Base-by-base conservation (phyloP, 768 basidiomycete genomes). In the Sistotremastrum niveocremeum region DNA sequence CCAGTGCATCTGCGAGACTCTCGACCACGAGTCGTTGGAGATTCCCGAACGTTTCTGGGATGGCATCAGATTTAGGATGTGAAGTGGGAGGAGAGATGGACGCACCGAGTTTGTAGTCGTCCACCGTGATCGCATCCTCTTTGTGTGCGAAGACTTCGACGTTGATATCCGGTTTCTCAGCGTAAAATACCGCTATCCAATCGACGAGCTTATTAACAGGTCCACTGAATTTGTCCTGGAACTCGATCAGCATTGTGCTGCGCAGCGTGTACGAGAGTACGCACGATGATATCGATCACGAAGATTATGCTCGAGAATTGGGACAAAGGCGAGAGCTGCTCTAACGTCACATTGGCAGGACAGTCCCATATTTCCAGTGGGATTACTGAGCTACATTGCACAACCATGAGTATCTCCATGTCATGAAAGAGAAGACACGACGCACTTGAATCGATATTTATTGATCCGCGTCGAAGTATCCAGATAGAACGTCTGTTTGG, bases 61-160 rank as follows among this genome's bases (percentile, higher is more conserved):
- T 7, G 34, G 38, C 7, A 43, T 42, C 41, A 37, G n/a, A 37
- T 42, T 51, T 32, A 49, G 28, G n/a, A 37, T 29, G 31, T 28
- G 50, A 43, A 20, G 45, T 30, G 35, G 34, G 7, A 29, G 20
- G 3, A 36, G 44, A 41, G 42, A 48, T n/a, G n/a, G n/a, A n/a
- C 76, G 28, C 54, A 89, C 88, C 88, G 46, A 84, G 77, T 60
- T 89, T 84, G 59, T 94, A 91, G 51, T 93, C 90, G 53, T 94
- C 89, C 6, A 61, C 61, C 47, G 82, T 79, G 38, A 94, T 66
- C 41, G 81, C 84, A 62, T 98, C 94, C 5, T 87, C 83, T 62
- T 98, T 97, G 65, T 97, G 94, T 5, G 93, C 85, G 54, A 97
- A 95, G 33, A 97, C 81, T 58, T 94, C 88, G 30, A 97, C 71